A percentile compares a stretch with the other conserved stretches of the same genome.
These are phyloP conservation scores for Fusarium secorum DNA, from an alignment of 2,329 filamentous ascomycete species.

Conservation along the genomic window DNA sequence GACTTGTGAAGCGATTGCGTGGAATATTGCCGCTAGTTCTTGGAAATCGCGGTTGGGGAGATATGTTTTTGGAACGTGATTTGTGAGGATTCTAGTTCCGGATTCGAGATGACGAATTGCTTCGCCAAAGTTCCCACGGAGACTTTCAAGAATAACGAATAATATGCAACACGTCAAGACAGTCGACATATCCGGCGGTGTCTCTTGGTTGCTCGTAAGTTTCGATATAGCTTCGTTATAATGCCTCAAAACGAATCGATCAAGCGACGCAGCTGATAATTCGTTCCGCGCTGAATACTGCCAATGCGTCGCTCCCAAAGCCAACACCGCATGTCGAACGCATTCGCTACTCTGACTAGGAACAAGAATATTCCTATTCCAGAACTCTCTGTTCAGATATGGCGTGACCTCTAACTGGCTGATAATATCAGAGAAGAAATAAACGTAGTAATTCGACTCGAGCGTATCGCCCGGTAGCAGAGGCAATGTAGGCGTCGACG, in stretches of 20 bases:
- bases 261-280: background rate
- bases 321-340: background rate
- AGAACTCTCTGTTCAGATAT: background rate
- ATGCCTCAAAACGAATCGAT: background rate
- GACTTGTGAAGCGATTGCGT: conserved; percentile 4
- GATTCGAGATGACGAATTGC: conserved; percentile 10
- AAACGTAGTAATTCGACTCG: conserved; percentile 1
- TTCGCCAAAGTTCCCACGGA: conserved; percentile 3
- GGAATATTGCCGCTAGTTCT: background rate
- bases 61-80: background rate
- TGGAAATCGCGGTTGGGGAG: background rate
- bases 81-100: background rate
- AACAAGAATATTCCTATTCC: background rate
- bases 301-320: background rate
- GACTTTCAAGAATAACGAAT: conserved; percentile 2
- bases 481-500: background rate
- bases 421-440: conserved; percentile 6
- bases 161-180: conserved; percentile 1
- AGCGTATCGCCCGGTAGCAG: background rate
- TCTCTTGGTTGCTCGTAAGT: background rate
- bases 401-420: background rate
- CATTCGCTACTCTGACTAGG: background rate
- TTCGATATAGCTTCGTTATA: conserved; percentile 2
- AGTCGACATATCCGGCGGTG: background rate
- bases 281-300: background rate